A percentile compares a stretch with the other conserved stretches of the same genome.
phyloP scores from a whole-genome alignment of 2,329 filamentous ascomycete genomes.

The Fusarium denticulatum region DNA sequence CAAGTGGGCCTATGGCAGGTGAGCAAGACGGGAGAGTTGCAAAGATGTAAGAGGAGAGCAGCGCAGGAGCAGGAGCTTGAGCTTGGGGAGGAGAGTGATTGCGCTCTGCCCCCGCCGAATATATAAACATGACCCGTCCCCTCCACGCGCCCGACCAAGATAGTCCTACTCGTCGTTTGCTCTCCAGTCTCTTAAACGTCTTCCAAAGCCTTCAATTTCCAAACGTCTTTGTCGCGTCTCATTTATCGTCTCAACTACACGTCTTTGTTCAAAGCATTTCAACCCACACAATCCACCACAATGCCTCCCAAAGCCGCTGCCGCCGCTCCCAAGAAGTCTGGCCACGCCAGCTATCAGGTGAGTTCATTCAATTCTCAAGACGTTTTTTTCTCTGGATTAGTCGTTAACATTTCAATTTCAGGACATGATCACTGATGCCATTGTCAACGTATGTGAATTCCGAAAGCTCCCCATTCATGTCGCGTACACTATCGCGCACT shows the following conservation, averaged over 20 bases:
- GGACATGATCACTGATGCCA: conserved; percentile 73
- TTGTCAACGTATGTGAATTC: conserved; percentile 63
- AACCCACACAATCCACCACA: conserved; percentile 47
- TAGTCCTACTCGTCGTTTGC: conserved; percentile 50
- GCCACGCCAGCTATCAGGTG: conserved; percentile 69
- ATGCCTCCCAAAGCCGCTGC: conserved; percentile 71
- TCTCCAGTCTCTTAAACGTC: conserved; percentile 40
- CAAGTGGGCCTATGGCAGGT: conserved; percentile 41
- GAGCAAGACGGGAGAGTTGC: conserved; percentile 33
- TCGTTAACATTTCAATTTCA: conserved; percentile 43
- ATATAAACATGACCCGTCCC: conserved; percentile 69
- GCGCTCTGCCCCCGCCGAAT: conserved; percentile 64
- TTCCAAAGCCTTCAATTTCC: conserved; percentile 20
- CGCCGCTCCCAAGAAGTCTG: conserved; percentile 57
- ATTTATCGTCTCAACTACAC: conserved; percentile 40
- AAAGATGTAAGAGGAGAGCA: conserved; percentile 33
- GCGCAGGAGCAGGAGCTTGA: conserved; percentile 28
- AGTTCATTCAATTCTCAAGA: conserved; percentile 41
- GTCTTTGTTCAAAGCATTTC: conserved; percentile 32
- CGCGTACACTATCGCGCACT: conserved; percentile 49
- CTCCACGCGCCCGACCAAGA: conserved; percentile 63
- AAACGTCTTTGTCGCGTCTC: conserved; percentile 35
- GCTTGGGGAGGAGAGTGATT: conserved; percentile 59
- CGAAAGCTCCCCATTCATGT: conserved; percentile 42
- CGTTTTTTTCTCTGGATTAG: conserved; percentile 1